Base-by-base conservation (phyloP, 2,329 filamentous ascomycete species). In the Fusarium citri region DNA sequence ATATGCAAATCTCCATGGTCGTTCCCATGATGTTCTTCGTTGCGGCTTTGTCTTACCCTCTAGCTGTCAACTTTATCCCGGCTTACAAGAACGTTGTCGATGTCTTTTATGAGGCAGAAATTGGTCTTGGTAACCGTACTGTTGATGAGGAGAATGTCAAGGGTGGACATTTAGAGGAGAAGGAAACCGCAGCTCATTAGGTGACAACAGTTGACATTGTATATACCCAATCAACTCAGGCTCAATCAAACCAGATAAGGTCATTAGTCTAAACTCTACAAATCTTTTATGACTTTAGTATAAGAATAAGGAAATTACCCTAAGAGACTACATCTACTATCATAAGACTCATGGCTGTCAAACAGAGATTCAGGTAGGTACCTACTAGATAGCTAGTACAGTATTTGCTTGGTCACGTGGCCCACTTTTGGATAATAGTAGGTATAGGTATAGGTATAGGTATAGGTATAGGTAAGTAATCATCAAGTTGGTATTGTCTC, bases 31-130 rank as follows among this genome's bases (percentile, higher is more conserved):
- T 75, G 53, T 90, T 91, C 72, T 88, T 91, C 75, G 77, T 88
- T 9, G 82, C 81, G 5, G 86, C 88, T 1, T 85, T 81, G 82
- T 80, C 83, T 1, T 91, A 91, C 66, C 84, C 88, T 0, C 42
- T 88, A 22, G 84, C 84, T 9, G 88, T 90, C 65, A 94, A 94
- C 78, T 92, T 92, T 71, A 81, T 89, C 7, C 88, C 89, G 0
- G 79, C 83, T 5, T 93, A 94, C 76, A 82, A 85, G 34, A 80
- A 86, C 57, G 86, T 89, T 1, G 87, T 89, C 5, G 91, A 94
- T 74, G 83, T 84, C 3, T 86, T 86, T 68, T 81, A 81, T 11
- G 80, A 81, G 23, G 77, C 84, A 0, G 79, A 85, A 3, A 72
- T 86, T 25, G 85, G 84, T 18, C 56, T 83, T 26, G 64, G 71